These are phyloP conservation scores for Podila clonocystis DNA, from an alignment of 192 early-diverging fungal genomes.

Conservation along the genomic window DNA sequence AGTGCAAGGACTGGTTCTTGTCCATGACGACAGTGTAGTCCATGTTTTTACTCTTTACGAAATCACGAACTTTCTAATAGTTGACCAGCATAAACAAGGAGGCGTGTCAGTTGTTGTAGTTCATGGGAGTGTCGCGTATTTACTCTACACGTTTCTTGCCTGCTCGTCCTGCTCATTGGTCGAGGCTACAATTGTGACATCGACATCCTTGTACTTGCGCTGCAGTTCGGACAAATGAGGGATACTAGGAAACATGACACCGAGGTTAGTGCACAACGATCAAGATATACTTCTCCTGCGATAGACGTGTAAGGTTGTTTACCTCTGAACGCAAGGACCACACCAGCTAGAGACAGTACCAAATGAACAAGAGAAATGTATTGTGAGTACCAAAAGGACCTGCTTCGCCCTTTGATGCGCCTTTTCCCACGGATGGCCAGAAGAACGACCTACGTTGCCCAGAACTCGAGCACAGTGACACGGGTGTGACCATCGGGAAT, in stretches of 20 bases:
- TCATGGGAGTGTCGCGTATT: neutral
- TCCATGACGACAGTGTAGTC: conserved; percentile 67
- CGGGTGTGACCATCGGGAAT: conserved; percentile 41
- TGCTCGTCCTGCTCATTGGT: conserved; percentile 63
- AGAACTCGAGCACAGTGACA: conserved; percentile 51
- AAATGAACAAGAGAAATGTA: neutral
- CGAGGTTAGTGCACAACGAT: too few relatives aligned
- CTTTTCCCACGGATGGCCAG: neutral
- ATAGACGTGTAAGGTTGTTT: too few relatives aligned
- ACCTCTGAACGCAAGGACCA: conserved; percentile 46
- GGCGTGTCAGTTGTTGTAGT: neutral
- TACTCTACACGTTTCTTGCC: conserved; percentile 7
- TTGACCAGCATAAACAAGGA: too few relatives aligned
- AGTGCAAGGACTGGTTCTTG: conserved; percentile 30
- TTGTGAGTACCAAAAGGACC: too few relatives aligned
- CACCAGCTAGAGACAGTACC: conserved; percentile 22
- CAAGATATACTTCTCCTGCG: too few relatives aligned
- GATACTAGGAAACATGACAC: conserved; percentile 27
- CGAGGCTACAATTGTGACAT: conserved; percentile 59
- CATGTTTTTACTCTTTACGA: conserved; percentile 58
- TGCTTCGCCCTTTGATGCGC: neutral
- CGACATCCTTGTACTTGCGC: conserved; percentile 56
- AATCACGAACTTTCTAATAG: conserved; percentile 56
- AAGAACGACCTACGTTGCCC: conserved; percentile 35
- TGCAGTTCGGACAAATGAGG: conserved; percentile 59